Base-by-base conservation (phyloP, 805 yeast species). In the Starmerella bacillaris region DNA sequence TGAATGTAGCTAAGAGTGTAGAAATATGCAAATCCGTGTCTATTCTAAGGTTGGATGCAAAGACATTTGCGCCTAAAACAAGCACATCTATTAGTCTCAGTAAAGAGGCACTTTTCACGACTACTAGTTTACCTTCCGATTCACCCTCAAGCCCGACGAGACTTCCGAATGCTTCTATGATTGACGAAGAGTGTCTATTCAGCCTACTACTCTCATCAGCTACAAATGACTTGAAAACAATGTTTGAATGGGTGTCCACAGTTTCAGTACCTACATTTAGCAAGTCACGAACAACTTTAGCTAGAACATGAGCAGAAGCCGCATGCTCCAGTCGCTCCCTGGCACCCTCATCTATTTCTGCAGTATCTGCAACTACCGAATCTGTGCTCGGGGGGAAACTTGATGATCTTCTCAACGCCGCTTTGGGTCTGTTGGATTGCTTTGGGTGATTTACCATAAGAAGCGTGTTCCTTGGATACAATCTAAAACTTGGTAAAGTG, bases 31-130 rank as follows among this genome's bases (percentile, higher is more conserved):
- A 60, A 21, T 70, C 73, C 52, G 70, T 69, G 49, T 77, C 75
- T 69, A 76, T 70, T 33, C 65, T 63, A 4, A 36, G 32, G 15
- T 30, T 34, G 4, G 38, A 28, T 2, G 61, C 60, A 50, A 70
- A 82, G 37, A 68, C 71, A 45, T 67, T 68, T 27, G 68, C 74
- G 16, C 78, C 86, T 51, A 68, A 63, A 4, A 86, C 82, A 34
- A 86, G 56, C 17, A 84, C 64, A 54, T 86, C 95, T 36, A 83
- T 64, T 46, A 86, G 63, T 45, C 72, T 71, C 30, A 79, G 89
- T 37, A 80, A 56, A 1, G 78, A 65, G 1, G 89, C 89, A 3
- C 79, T 68, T 46, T 72, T 74, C 19, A 71, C 56, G 5, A 67
- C 74, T 5, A 70, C 74, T 36, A 29, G 5, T 15, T 24, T 8